Evolutionary conservation across 441 rosid species (phyloP).

Genomic region (Populus hybrid): DNA sequence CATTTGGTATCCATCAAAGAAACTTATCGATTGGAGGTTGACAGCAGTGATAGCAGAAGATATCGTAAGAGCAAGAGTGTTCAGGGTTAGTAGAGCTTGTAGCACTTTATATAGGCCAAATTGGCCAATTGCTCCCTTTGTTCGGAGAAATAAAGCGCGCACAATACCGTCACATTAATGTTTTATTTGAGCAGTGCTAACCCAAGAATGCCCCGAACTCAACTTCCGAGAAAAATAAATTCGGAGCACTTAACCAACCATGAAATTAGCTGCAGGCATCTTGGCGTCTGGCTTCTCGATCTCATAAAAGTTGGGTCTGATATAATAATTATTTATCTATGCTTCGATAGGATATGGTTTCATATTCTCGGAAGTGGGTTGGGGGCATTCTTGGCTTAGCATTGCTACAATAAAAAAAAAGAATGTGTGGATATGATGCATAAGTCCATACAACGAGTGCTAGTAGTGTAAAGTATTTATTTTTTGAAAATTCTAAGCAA

Average conservation of each 20-base stretch:
- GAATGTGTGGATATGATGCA: background rate
- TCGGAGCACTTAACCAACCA: background rate
- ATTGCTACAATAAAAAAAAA: background rate
- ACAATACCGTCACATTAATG: background rate
- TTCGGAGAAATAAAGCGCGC: background rate
- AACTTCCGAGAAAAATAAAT: background rate
- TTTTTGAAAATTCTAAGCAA: background rate
- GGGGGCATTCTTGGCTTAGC: background rate
- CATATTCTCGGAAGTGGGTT: background rate
- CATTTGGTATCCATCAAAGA: conserved; percentile 39
- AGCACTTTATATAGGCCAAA: background rate
- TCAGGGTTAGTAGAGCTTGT: background rate
- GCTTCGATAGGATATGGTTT: background rate
- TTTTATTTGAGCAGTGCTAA: background rate
- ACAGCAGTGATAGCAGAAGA: background rate
- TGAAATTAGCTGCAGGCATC: background rate
- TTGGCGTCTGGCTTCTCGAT: background rate
- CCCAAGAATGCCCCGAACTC: background rate
- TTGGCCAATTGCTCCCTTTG: background rate
- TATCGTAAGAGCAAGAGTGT: background rate
- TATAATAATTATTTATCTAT: too few species aligned
- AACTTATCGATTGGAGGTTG: background rate
- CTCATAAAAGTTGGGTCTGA: background rate
- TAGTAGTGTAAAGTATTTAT: background rate
- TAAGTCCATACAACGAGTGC: background rate